phyloP scores from a whole-genome alignment of 495 filamentous ascomycete genomes.

The Hypoxylon crocopeplum region DNA sequence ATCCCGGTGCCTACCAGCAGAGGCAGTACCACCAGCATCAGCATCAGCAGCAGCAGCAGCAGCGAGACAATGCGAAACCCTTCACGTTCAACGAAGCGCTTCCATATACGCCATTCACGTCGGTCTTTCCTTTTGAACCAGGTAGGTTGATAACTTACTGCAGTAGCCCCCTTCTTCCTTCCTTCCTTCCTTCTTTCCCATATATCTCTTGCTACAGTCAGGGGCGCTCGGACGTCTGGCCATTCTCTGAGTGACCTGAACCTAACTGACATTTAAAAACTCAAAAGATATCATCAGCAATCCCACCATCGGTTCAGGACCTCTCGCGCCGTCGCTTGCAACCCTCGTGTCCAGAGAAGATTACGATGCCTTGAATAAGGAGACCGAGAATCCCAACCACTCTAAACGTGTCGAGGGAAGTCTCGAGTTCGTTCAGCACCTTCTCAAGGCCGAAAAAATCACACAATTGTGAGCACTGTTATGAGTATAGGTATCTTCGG shows the following conservation, averaged over 20 bases:
- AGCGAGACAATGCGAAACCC: conserved; percentile 38
- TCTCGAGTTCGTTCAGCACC: conserved; percentile 71
- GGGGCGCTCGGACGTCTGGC: neutral
- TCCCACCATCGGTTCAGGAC: conserved; percentile 63
- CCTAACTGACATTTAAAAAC: conserved; percentile 30
- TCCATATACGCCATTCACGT: conserved; percentile 89
- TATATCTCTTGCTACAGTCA: neutral
- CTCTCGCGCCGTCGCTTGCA: conserved; percentile 53
- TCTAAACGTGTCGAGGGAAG: conserved; percentile 54
- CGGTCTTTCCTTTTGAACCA: conserved; percentile 83
- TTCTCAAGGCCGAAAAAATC: conserved; percentile 70
- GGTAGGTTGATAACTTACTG: conserved; percentile 71
- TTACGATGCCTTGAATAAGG: conserved; percentile 59
- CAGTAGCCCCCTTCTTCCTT: conserved; percentile 46
- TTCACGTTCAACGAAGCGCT: conserved; percentile 81
- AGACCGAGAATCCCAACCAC: conserved; percentile 47
- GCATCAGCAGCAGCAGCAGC: conserved; percentile 8
- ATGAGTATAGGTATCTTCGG: neutral
- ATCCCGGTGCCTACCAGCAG: conserved; percentile 10
- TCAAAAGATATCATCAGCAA: conserved; percentile 70
- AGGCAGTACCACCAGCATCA: too few species aligned
- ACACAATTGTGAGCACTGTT: conserved; percentile 76
- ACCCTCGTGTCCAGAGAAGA: conserved; percentile 54
- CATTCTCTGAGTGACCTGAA: conserved; percentile 16
- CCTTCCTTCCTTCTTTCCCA: conserved; percentile 33